Evolutionary conservation across 1,284 basidiomycete species (phyloP).

Genomic region (Ganoderma sp.): DNA sequence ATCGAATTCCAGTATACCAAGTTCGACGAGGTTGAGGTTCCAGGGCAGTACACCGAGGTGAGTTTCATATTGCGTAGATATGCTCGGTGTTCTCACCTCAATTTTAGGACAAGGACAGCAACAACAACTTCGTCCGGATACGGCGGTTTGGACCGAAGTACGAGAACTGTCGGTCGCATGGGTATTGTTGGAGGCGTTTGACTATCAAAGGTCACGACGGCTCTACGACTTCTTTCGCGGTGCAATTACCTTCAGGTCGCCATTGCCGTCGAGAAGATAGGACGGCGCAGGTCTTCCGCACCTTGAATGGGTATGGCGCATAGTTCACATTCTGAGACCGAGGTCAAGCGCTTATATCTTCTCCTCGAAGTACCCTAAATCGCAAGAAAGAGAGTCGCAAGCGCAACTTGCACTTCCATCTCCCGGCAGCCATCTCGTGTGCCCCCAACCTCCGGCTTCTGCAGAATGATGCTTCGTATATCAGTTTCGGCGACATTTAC

Average conservation of each 20-base stretch:
- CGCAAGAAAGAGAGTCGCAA: slow-evolving; percentile 95
- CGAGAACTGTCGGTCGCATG: slow-evolving; percentile 86
- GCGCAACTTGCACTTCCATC: slow-evolving; percentile 90
- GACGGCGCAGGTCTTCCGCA: slow-evolving; percentile 90
- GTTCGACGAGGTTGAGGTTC: slow-evolving; percentile 98
- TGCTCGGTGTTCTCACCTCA: background rate
- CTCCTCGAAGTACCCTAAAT: slow-evolving; percentile 65
- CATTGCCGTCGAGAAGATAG: slow-evolving; percentile 94
- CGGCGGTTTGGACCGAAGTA: slow-evolving; percentile 91
- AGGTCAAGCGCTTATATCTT: slow-evolving; percentile 6
- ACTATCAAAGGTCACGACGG: slow-evolving; percentile 94
- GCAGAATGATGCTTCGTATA: slow-evolving; percentile 91
- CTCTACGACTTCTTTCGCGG: slow-evolving; percentile 86
- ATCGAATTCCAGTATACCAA: slow-evolving; percentile 98
- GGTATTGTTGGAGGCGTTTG: slow-evolving; percentile 90
- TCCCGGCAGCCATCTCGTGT: slow-evolving; percentile 88
- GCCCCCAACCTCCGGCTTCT: slow-evolving; percentile 86
- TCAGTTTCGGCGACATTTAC: slow-evolving; percentile 93
- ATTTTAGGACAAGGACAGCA: slow-evolving; percentile 90
- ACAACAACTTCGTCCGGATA: slow-evolving; percentile 92
- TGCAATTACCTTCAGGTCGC: slow-evolving; percentile 88
- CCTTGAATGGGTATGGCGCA: slow-evolving; percentile 82
- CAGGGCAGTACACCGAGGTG: slow-evolving; percentile 97
- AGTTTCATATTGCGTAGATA: slow-evolving; percentile 26
- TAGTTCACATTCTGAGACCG: slow-evolving; percentile 20